Evolutionary conservation across 306 rosid species (phyloP).

Genomic region (Lathyrus oleraceus): DNA sequence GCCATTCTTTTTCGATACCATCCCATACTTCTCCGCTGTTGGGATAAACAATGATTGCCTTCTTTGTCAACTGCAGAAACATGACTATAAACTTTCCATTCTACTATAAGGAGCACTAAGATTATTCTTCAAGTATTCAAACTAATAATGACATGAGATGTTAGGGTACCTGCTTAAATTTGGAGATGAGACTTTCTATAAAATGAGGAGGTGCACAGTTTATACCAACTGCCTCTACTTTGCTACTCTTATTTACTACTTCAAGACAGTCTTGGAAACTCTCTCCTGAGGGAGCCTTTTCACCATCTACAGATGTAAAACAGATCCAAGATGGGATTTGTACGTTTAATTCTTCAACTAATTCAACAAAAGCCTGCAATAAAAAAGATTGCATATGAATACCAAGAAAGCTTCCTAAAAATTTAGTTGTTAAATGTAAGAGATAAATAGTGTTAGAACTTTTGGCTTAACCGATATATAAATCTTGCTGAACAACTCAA

Average conservation of each 20-base stretch:
- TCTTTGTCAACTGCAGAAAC: conserved; percentile 66
- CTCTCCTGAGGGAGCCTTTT: conserved; percentile 86
- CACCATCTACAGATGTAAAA: conserved; percentile 82
- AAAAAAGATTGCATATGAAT: conserved; percentile 1
- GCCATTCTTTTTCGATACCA: conserved; percentile 82
- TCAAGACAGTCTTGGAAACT: conserved; percentile 74
- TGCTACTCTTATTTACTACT: conserved; percentile 53
- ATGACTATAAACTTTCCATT: conserved; percentile 8
- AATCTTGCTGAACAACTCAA: not conserved
- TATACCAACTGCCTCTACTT: conserved; percentile 78
- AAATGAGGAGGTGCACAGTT: conserved; percentile 93
- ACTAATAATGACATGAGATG: not conserved
- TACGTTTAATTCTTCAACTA: conserved; percentile 79
- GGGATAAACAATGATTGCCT: conserved; percentile 76
- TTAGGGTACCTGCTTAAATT: conserved; percentile 59
- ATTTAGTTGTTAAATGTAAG: not conserved
- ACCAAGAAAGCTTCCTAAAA: not conserved
- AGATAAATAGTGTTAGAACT: not conserved
- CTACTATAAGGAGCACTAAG: conserved; percentile 1
- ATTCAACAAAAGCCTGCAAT: conserved; percentile 71
- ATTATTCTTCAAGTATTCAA: not conserved
- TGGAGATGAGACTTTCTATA: conserved; percentile 61
- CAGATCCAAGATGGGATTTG: conserved; percentile 86
- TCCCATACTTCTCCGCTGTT: conserved; percentile 94
- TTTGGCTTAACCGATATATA: too few species aligned